phyloP scores from a whole-genome alignment of 2,329 filamentous ascomycete genomes.

The Seiridium unicorne region DNA sequence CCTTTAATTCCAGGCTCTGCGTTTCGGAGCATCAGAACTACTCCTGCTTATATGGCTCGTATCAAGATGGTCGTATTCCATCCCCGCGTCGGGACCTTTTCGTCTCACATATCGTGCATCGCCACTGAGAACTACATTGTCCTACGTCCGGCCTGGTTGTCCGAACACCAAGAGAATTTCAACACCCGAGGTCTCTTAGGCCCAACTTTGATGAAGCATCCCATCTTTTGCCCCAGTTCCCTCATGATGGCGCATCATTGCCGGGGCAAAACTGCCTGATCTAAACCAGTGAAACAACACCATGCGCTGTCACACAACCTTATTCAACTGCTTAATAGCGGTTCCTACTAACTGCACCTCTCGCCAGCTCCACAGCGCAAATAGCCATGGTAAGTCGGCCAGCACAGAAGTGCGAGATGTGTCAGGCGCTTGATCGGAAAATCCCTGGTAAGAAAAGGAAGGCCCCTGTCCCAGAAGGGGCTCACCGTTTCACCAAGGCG shows the following conservation, averaged over 20 bases:
- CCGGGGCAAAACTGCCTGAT: neutral
- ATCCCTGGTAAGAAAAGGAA: neutral
- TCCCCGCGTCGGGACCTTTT: neutral
- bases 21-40: neutral
- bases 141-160: no score
- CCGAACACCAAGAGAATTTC: no score
- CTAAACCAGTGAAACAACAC: neutral
- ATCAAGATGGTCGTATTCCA: neutral
- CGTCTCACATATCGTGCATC: neutral
- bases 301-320: neutral
- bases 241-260: neutral
- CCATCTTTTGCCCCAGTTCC: neutral
- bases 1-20: no score
- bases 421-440: neutral
- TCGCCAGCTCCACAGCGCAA: no score
- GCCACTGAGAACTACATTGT: neutral
- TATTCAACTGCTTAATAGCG: neutral
- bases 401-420: neutral
- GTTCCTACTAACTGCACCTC: neutral
- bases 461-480: neutral
- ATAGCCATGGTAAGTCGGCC: no score
- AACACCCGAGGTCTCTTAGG: no score
- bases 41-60: neutral
- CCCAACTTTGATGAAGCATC: neutral
- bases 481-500: conserved; percentile 3